phyloP scores from a whole-genome alignment of 2,329 filamentous ascomycete species.

The Xylaria sp. region DNA sequence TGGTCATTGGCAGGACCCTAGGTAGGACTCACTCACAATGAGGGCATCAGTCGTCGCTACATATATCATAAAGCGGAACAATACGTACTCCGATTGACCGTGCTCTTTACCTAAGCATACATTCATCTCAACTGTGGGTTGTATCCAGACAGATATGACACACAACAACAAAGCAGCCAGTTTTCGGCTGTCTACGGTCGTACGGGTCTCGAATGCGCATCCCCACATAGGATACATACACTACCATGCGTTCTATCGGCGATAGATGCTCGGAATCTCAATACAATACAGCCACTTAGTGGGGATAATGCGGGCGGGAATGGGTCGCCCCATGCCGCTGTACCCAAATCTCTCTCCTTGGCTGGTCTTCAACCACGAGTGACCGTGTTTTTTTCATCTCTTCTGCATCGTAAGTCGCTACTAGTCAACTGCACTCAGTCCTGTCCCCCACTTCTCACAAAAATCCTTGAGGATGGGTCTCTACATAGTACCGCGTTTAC shows the following conservation, averaged over 20 bases:
- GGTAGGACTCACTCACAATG: neutral
- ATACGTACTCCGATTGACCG: too few relatives aligned
- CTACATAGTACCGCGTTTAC: constrained; percentile 17
- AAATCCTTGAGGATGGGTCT: constrained; percentile 25
- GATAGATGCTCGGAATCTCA: constrained; percentile 11
- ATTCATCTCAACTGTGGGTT: too few relatives aligned
- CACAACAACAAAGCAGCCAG: neutral
- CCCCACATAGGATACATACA: constrained; percentile 15
- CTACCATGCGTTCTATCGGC: constrained; percentile 7
- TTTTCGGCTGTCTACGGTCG: neutral
- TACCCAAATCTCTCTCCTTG: constrained; percentile 15
- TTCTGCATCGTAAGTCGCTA: constrained; percentile 20
- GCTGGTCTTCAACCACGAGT: constrained; percentile 9
- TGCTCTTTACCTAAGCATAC: too few relatives aligned
- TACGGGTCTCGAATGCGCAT: constrained; percentile 9
- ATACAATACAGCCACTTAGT: constrained; percentile 8
- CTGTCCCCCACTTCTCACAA: constrained; percentile 17
- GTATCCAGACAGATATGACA: too few relatives aligned
- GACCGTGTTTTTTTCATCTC: constrained; percentile 5
- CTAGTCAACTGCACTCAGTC: constrained; percentile 14
- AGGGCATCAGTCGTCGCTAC: neutral
- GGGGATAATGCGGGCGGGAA: constrained; percentile 13
- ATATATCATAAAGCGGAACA: too few relatives aligned
- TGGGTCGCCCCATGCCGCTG: constrained; percentile 24
- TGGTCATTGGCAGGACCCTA: neutral